Conservation (phyloP, 441 rosid genomes). For the Populus hybrid region DNA sequence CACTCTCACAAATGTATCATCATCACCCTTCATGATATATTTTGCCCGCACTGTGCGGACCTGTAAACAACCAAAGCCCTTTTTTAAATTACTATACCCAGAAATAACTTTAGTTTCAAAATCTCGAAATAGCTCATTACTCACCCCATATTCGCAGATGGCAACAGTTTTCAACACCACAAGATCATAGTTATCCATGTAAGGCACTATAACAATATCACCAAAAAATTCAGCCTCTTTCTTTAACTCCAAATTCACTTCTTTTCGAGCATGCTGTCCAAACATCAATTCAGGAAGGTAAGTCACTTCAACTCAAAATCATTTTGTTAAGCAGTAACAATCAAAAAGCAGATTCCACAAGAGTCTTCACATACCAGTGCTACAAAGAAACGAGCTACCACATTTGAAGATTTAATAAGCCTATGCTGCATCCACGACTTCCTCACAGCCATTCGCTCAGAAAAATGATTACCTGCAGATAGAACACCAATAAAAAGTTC, state of each 20-base stretch:
- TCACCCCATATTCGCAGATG: slow-evolving; percentile 86
- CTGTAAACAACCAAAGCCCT: slow-evolving; percentile 33
- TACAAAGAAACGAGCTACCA: slow-evolving; percentile 90
- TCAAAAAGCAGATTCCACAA: neutral
- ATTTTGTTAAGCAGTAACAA: neutral
- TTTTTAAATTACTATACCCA: slow-evolving; percentile 4
- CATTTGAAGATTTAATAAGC: slow-evolving; percentile 71
- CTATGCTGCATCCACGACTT: slow-evolving; percentile 95
- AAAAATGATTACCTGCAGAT: slow-evolving; percentile 93
- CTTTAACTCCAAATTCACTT: slow-evolving; percentile 77
- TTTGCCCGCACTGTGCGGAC: slow-evolving; percentile 54
- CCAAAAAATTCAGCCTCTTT: slow-evolving; percentile 90
- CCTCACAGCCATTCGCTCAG: slow-evolving; percentile 97
- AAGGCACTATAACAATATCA: slow-evolving; percentile 84
- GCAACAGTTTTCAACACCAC: slow-evolving; percentile 90
- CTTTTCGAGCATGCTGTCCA: slow-evolving; percentile 69
- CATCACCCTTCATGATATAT: slow-evolving; percentile 85
- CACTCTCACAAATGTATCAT: slow-evolving; percentile 81
- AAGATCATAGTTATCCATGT: slow-evolving; percentile 88
- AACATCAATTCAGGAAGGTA: slow-evolving; percentile 11
- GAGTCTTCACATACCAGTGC: slow-evolving; percentile 53
- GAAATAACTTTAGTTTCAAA: neutral
- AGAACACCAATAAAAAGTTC: slow-evolving; percentile 88
- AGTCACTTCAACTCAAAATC: neutral
- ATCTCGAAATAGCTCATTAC: slow-evolving; percentile 20